These are phyloP conservation scores for Phytophthora rubi DNA, from an alignment of 352 stramenopile species.

Conservation along the genomic window DNA sequence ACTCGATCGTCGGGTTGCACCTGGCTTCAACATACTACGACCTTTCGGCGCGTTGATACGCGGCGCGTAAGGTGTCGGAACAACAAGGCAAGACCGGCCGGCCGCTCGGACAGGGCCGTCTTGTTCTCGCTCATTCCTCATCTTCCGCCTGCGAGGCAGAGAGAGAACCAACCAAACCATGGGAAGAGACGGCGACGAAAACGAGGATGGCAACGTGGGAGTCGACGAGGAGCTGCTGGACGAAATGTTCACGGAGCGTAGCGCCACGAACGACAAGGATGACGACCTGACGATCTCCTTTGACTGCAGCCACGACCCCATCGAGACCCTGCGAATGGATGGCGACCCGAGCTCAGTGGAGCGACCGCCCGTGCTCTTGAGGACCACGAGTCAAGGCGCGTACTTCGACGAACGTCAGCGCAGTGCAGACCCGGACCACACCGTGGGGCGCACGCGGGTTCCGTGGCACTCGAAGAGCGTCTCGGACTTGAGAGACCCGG, in stretches of 20 bases:
- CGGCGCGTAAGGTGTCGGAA: conserved; percentile 6
- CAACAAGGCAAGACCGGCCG: conserved; percentile 4
- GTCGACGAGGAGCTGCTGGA: conserved; percentile 28
- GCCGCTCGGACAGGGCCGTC: not conserved
- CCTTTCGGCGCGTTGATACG: conserved; percentile 26
- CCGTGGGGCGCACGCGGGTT: conserved; percentile 29
- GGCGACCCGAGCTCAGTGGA: not conserved
- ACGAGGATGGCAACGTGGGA: conserved; percentile 13
- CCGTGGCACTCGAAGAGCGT: conserved; percentile 42
- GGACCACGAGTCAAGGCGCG: conserved; percentile 20
- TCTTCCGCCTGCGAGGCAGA: conserved; percentile 18
- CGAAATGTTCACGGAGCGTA: conserved; percentile 39
- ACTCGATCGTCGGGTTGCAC: conserved; percentile 11
- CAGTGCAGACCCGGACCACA: conserved; percentile 31
- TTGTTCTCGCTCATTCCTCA: conserved; percentile 19
- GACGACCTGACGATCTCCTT: conserved; percentile 19
- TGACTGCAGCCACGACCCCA: conserved; percentile 2
- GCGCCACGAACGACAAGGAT: conserved; percentile 17
- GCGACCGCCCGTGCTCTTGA: conserved; percentile 14
- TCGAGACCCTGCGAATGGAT: not conserved
- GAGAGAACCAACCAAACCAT: conserved; percentile 13
- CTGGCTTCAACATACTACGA: conserved; percentile 26
- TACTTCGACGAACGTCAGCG: conserved; percentile 24
- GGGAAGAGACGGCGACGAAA: conserved; percentile 22
- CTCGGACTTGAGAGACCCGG: conserved; percentile 22